phyloP scores from a whole-genome alignment of 208 protist species.

The Angomonas ambiguus region DNA sequence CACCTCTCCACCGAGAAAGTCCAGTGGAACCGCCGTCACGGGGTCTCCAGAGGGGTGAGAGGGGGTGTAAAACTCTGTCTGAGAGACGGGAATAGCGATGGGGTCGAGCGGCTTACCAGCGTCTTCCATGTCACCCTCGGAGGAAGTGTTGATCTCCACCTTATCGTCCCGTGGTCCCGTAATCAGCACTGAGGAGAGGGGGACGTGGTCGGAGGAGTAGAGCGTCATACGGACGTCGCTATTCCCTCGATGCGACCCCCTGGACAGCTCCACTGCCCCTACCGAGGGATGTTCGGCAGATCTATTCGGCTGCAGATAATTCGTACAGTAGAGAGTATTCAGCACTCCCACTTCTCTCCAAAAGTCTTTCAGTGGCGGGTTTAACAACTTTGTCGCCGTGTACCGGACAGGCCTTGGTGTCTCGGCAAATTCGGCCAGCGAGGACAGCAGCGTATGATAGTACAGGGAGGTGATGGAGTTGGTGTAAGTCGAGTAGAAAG shows the following conservation, averaged over 20 bases:
- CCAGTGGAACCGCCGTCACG: neutral
- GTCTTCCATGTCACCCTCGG: neutral
- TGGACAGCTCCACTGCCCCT: constrained; percentile 69
- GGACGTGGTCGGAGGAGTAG: constrained; percentile 38
- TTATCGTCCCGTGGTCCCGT: constrained; percentile 30
- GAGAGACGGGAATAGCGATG: neutral
- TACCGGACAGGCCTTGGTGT: constrained; percentile 47
- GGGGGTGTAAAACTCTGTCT: neutral
- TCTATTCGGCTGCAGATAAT: constrained; percentile 10
- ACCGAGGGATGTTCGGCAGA: constrained; percentile 34
- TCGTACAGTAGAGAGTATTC: constrained; percentile 69
- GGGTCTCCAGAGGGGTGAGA: neutral
- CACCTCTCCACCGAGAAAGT: neutral
- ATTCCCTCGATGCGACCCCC: constrained; percentile 41
- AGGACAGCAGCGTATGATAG: constrained; percentile 72
- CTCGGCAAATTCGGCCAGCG: constrained; percentile 73
- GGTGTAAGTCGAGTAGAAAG: constrained; percentile 35
- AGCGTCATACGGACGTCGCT: constrained; percentile 71
- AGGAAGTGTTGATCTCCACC: neutral
- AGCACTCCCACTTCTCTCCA: constrained; percentile 63
- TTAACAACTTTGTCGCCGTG: constrained; percentile 37
- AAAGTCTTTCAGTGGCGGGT: constrained; percentile 58
- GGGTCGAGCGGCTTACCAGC: neutral
- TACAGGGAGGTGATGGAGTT: constrained; percentile 34
- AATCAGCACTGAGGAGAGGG: constrained; percentile 59